phyloP scores from a whole-genome alignment of 1,139 yeast genomes.

The Pichia norvegensis region DNA sequence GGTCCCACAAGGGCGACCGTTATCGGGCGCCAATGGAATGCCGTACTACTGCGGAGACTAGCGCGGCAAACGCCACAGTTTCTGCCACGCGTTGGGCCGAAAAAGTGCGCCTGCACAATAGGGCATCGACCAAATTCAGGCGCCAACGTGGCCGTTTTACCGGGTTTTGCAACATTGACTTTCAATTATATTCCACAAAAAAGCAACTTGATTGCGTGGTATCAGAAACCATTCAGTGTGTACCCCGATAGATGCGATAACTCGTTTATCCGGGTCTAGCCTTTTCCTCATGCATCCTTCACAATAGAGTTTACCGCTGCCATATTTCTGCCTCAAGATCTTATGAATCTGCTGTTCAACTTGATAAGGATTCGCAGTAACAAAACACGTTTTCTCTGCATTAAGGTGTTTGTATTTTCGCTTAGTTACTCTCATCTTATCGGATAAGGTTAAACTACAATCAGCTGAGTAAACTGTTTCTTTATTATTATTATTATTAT shows the following conservation, averaged over 20 bases:
- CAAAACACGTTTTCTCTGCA: slow-evolving; percentile 14
- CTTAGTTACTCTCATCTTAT: background rate
- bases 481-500: too few species aligned
- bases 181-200: slow-evolving; percentile 35
- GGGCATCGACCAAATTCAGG: background rate
- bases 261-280: slow-evolving; percentile 15
- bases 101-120: background rate
- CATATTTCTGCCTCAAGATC: slow-evolving; percentile 37
- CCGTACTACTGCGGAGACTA: too few species aligned
- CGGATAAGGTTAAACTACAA: too few species aligned
- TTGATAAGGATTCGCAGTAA: slow-evolving; percentile 35
- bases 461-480: background rate
- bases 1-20: too few species aligned
- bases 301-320: slow-evolving; percentile 19
- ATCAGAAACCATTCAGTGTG: slow-evolving; percentile 57
- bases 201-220: slow-evolving; percentile 36
- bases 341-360: slow-evolving; percentile 40
- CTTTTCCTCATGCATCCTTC: slow-evolving; percentile 15
- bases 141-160: background rate
- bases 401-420: slow-evolving; percentile 14
- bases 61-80: background rate
- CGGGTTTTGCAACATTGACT: slow-evolving; percentile 3
- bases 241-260: slow-evolving; percentile 21
- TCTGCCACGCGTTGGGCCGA: background rate
- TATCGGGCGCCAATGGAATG: background rate